Conservation (phyloP, 371 early-diverging fungal genomes). For the Mucor sp. region DNA sequence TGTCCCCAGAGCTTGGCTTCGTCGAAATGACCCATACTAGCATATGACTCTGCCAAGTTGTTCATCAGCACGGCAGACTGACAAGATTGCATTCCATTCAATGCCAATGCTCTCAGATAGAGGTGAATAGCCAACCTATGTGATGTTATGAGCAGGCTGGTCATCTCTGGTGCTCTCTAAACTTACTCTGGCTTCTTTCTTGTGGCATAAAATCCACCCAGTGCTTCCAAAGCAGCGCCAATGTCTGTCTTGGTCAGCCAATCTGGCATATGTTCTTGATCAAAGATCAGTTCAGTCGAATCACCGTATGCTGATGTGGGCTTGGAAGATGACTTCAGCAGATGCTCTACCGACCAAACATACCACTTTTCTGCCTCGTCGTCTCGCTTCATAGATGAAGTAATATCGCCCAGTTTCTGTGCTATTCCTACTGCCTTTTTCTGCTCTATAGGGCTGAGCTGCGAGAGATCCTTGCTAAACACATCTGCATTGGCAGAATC, state of each 20-base stretch:
- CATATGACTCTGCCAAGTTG: constrained; percentile 63
- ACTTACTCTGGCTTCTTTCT: constrained; percentile 54
- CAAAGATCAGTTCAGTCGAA: constrained; percentile 39
- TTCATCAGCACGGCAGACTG: constrained; percentile 59
- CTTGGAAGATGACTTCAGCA: constrained; percentile 33
- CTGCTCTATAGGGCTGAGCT: constrained; percentile 28
- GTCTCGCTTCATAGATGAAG: constrained; percentile 43
- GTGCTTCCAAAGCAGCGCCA: constrained; percentile 59
- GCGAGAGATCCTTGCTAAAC: constrained; percentile 10
- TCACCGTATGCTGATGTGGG: constrained; percentile 40
- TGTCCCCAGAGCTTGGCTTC: constrained; percentile 66
- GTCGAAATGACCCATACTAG: constrained; percentile 51
- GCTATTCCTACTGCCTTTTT: constrained; percentile 59
- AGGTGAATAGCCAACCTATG: constrained; percentile 59
- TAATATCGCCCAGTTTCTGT: constrained; percentile 64
- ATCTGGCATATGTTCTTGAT: constrained; percentile 58
- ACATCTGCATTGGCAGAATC: constrained; percentile 2
- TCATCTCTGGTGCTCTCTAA: too few species aligned
- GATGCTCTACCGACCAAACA: constrained; percentile 64
- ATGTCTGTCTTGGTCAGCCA: constrained; percentile 65
- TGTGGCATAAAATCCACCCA: constrained; percentile 60
- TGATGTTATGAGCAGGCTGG: not conserved
- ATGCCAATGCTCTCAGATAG: constrained; percentile 58
- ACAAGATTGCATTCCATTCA: constrained; percentile 48
- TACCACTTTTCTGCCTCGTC: constrained; percentile 65